Conservation (phyloP, 441 rosid genomes). For the Macaranga tanarius region DNA sequence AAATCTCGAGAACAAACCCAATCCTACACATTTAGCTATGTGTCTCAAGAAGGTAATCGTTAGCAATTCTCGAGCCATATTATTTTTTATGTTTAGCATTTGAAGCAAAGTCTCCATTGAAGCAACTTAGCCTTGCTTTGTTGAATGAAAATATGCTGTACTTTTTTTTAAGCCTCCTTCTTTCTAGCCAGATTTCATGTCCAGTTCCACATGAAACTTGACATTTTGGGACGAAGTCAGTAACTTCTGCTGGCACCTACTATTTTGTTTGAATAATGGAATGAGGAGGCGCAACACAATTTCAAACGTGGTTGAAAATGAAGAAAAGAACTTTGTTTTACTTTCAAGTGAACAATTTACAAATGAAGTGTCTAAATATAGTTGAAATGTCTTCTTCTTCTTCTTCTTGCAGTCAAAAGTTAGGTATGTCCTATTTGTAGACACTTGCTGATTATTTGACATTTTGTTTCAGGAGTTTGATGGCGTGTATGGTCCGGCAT, state of each 20-base stretch:
- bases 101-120: too few species aligned
- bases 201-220: background rate
- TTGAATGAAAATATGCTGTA: too few species aligned
- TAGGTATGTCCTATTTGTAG: too few species aligned
- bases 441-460: background rate
- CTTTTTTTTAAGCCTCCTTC: too few species aligned
- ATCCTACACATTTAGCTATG: conserved; percentile 45
- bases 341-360: background rate
- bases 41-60: conserved; percentile 44
- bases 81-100: too few species aligned
- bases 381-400: background rate
- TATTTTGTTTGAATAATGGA: background rate
- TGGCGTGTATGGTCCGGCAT: conserved; percentile 59
- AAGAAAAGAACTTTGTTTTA: background rate
- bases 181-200: background rate
- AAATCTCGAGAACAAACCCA: conserved; percentile 29
- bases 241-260: conserved; percentile 2
- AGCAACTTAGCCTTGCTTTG: background rate
- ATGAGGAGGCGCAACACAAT: background rate
- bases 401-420: background rate
- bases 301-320: background rate
- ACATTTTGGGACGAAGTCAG: background rate
- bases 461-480: conserved; percentile 56
- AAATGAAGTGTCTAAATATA: background rate
- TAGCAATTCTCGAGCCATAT: too few species aligned